These are phyloP conservation scores for Zygoascus meyerae DNA, from an alignment of 1,139 yeast species.

Conservation along the genomic window DNA sequence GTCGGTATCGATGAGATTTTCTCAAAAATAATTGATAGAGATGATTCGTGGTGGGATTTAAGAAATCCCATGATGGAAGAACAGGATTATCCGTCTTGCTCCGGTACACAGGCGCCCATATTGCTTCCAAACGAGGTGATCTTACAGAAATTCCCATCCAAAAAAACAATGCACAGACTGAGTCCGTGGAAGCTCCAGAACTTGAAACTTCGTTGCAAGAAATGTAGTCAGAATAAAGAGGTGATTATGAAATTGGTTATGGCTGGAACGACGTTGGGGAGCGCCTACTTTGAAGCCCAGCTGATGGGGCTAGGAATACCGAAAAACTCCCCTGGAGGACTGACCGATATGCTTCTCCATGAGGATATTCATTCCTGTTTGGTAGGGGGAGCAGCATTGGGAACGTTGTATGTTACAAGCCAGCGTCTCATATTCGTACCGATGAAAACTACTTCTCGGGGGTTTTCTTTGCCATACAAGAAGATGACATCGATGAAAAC, in stretches of 20 bases:
- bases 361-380: slow-evolving; percentile 21
- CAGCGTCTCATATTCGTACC: slow-evolving; percentile 30
- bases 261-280: not conserved
- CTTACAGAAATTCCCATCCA: slow-evolving; percentile 26
- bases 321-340: not conserved
- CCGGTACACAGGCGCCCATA: slow-evolving; percentile 25
- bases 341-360: not conserved
- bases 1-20: not conserved
- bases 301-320: too few species aligned
- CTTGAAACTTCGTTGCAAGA: slow-evolving; percentile 16
- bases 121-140: slow-evolving; percentile 31
- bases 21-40: not conserved
- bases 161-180: slow-evolving; percentile 18
- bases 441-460: slow-evolving; percentile 14
- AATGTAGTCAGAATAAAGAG: slow-evolving; percentile 13
- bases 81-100: not conserved
- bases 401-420: slow-evolving; percentile 29
- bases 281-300: not conserved
- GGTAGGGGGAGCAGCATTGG: slow-evolving; percentile 22
- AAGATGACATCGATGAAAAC: slow-evolving; percentile 28
- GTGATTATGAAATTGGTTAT: slow-evolving; percentile 1
- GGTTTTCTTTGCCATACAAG: slow-evolving; percentile 26
- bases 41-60: not conserved
- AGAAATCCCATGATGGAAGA: not conserved
- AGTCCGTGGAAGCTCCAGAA: slow-evolving; percentile 19